Evolutionary conservation across 352 stramenopile species (phyloP), one percentile per base, ranked within the genome.

Genomic region (Achlya hypogyna): DNA sequence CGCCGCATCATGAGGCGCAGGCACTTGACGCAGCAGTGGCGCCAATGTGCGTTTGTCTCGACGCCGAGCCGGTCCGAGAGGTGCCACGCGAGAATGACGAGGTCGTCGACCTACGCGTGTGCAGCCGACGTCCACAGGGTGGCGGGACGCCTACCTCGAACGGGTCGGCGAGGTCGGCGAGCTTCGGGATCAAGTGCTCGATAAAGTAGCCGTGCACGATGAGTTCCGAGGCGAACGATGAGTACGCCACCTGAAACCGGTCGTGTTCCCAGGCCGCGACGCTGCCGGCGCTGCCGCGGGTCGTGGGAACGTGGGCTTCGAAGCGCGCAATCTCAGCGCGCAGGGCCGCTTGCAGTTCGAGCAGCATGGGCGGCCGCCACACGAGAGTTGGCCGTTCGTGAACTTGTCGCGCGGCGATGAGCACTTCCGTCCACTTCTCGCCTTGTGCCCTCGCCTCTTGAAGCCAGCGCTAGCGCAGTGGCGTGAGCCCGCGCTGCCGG

Each of bases 131-230:
- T 14, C 14, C 12, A 20, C 14, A 14, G 40, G 20, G 14, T 14
- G 12, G 12, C 12, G 40, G n/a, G n/a, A n/a, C n/a, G n/a, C n/a
- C n/a, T n/a, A 54, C 82, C 70, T 94, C 85, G 65, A 84, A 91
- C 29, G 74, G 63, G 25, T 78, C 77, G 4, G 83, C 72, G 34
- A 91, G 63, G 51, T 94, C 78, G 5, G 73, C 80, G 22, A 94
- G 58, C 32, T 76, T 79, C 5, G 82, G 83, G 42, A 92, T 88
- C 51, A 94, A 65, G 54, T 81, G 78, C 28, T 91, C 76, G 45
- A 94, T 69, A 69, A 92, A 92, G 65, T 91, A 92, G 10, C 76
- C 82, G 52, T 91, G 88, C 53, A 94, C 85, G 22, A 91, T 63
- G 14, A 94, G 72, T 51, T 94, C 83, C 12, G 75, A 65, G 31